These are phyloP conservation scores for Kluyveromyces siamensis DNA, from an alignment of 805 yeast genomes.

Conservation along the genomic window DNA sequence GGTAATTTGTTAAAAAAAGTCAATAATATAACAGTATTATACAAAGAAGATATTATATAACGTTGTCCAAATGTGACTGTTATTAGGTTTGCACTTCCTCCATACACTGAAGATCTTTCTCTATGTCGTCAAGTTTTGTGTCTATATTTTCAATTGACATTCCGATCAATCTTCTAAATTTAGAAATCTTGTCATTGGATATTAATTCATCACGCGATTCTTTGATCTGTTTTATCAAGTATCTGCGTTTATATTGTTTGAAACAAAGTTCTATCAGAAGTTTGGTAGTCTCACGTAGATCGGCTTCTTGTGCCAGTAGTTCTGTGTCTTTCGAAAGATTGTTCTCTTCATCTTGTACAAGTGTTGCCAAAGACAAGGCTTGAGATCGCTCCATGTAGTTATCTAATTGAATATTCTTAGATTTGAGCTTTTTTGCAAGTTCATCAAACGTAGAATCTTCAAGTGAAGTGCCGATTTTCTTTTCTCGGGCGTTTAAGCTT, in stretches of 20 bases:
- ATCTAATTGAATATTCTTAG: slow-evolving; percentile 2
- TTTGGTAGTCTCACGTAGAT: slow-evolving; percentile 10
- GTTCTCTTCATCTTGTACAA: slow-evolving; percentile 47
- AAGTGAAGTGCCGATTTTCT: background rate
- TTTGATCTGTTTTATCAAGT: slow-evolving; percentile 40
- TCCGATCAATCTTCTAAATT: slow-evolving; percentile 74
- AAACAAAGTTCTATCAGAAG: slow-evolving; percentile 38
- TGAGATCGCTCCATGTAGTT: slow-evolving; percentile 52
- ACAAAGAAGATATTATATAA: background rate
- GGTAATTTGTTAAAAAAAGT: background rate
- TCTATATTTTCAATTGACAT: slow-evolving; percentile 72
- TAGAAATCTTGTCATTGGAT: slow-evolving; percentile 51
- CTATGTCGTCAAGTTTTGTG: slow-evolving; percentile 75
- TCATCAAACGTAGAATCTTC: background rate
- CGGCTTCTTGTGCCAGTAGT: slow-evolving; percentile 6
- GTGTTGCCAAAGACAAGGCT: slow-evolving; percentile 48
- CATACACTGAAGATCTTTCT: slow-evolving; percentile 28
- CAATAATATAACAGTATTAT: background rate
- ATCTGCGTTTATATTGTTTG: slow-evolving; percentile 43
- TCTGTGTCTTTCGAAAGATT: slow-evolving; percentile 10
- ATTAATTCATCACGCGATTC: slow-evolving; percentile 38
- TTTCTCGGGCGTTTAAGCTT: background rate
- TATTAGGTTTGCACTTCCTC: background rate
- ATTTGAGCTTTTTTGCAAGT: background rate
- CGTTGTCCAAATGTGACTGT: background rate